phyloP scores from a whole-genome alignment of 148 eudicot species.

The Arctostaphylos glauca region DNA sequence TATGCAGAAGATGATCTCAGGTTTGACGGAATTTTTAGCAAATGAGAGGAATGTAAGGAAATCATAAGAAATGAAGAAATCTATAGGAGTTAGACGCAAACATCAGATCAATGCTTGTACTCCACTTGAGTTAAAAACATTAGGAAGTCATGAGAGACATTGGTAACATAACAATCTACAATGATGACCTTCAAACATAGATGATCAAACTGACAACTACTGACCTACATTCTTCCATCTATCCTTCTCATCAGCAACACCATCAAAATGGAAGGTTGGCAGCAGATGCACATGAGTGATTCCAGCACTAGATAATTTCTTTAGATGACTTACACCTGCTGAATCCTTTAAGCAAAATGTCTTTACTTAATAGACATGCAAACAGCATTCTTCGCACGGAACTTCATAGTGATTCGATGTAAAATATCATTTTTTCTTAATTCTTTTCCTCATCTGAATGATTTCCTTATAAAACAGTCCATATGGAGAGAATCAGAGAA shows the following conservation, averaged over 20 bases:
- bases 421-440: neutral
- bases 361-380: neutral
- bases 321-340: slow-evolving; percentile 75
- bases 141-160: neutral
- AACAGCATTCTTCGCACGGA: neutral
- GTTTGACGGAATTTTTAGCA: neutral
- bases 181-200: neutral
- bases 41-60: neutral
- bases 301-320: slow-evolving; percentile 82
- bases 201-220: neutral
- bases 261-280: slow-evolving; percentile 94
- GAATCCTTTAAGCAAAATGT: slow-evolving; percentile 60
- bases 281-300: slow-evolving; percentile 90
- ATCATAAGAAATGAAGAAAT: neutral
- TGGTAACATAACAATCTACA: neutral
- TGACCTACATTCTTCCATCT: slow-evolving; percentile 86
- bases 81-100: neutral
- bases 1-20: neutral
- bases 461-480: neutral
- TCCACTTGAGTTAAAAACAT: neutral
- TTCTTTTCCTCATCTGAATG: neutral
- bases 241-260: slow-evolving; percentile 75
- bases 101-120: neutral
- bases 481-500: slow-evolving; percentile 1
- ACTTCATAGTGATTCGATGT: neutral